phyloP scores from a whole-genome alignment of 208 protist species.

The Naegleria lovaniensis region DNA sequence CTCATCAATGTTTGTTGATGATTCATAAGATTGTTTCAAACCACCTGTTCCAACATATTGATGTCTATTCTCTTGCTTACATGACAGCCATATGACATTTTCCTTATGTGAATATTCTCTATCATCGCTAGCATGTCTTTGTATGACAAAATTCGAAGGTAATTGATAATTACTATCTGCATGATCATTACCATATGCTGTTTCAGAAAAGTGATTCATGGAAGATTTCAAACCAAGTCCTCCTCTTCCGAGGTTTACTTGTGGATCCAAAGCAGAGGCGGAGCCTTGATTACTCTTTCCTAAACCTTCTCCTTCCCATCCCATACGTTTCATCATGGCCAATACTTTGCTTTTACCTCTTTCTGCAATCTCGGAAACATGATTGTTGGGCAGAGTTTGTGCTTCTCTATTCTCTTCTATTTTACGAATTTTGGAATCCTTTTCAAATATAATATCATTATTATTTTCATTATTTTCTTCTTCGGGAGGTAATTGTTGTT shows the following conservation, averaged over 20 bases:
- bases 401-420: too few species aligned
- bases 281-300: neutral
- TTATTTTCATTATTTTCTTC: too few species aligned
- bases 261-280: neutral
- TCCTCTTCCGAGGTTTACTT: neutral
- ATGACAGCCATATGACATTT: neutral
- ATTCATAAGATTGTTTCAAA: too few species aligned
- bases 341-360: neutral
- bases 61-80: neutral
- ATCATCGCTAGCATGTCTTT: neutral
- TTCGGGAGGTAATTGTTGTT: too few species aligned
- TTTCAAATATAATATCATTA: too few species aligned
- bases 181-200: neutral
- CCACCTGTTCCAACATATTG: neutral
- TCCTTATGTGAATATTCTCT: neutral
- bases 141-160: neutral
- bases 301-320: slow-evolving; percentile 1
- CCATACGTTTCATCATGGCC: neutral
- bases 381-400: too few species aligned
- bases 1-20: too few species aligned
- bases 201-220: neutral
- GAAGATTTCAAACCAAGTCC: neutral
- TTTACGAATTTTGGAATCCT: too few species aligned
- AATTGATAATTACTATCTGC: neutral
- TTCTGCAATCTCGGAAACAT: neutral